Base-by-base conservation (phyloP, 345 rosid genomes). In the Acer saccharum region DNA sequence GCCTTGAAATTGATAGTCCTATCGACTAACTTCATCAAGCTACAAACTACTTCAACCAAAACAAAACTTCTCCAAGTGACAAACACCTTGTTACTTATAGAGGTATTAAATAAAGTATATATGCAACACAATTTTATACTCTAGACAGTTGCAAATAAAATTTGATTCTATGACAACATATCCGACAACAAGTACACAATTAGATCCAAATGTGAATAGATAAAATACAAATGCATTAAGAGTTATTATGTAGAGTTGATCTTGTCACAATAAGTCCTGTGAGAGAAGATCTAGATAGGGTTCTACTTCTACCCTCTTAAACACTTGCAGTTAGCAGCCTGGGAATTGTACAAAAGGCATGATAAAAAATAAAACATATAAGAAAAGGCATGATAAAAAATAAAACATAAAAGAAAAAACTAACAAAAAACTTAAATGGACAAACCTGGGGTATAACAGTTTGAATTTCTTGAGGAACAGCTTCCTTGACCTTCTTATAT, bases 381-480 rank as follows among this genome's bases (percentile, higher is more conserved):
- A n/a, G 6, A n/a, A 62, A 27, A 12, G 29, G 65, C 14, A 20
- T 10, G 9, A 62, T 3, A 23, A 60, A 29, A 7, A 41, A 73
- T 13, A 2, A 27, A n/a, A 27, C 3, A 27, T 32, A 3, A 32
- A 4, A 32, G 35, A 32, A 32, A 32, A 32, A 32, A 32, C 4
- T 32, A 32, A 32, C 35, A 32, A 32, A 32, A 32, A 32, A 32
- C 6, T 18, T 27, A 61, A 27, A 6, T 25, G 58, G 77, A 71
- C 81, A 73, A 65, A 95, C 99, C 98, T 94, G 97, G 10, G 99
- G 98, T 81, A 94, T 85, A 66, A 92, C 95, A 13, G 89, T 92
- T 85, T 96, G 97, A 77, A 96, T 87, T 92, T 96, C 99, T 77
- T 85, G 74, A 44, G 97, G 97, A 87, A 96, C 97, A 77, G 93